Evolutionary conservation across 371 early-diverging fungal species (phyloP).

Genomic region (Lichtheimia corymbifera): DNA sequence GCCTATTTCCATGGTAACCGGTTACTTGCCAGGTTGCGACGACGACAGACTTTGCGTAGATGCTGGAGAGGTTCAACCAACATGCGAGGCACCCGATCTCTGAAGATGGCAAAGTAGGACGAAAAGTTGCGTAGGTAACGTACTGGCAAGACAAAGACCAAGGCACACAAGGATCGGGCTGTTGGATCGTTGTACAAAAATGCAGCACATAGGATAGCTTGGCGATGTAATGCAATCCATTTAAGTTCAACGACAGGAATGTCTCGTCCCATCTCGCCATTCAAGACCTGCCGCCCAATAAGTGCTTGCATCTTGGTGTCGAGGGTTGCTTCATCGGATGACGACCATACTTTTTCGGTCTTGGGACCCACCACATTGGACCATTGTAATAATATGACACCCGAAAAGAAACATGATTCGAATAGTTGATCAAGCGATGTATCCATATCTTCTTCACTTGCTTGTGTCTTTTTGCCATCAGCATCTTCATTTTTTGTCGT

Average conservation of each 20-base stretch:
- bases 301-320: constrained; percentile 34
- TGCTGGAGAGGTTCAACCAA: constrained; percentile 44
- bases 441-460: not conserved
- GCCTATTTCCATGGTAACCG: not conserved
- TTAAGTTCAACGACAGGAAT: constrained; percentile 48
- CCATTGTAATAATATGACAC: constrained; percentile 59
- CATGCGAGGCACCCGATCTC: constrained; percentile 52
- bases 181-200: constrained; percentile 42
- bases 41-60: constrained; percentile 29
- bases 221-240: constrained; percentile 56
- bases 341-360: constrained; percentile 54
- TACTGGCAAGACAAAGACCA: constrained; percentile 57
- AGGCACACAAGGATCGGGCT: constrained; percentile 30
- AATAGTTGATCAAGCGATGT: constrained; percentile 29
- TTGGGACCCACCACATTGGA: constrained; percentile 65
- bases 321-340: constrained; percentile 16
- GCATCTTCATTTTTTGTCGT: not conserved
- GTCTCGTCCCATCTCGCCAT: constrained; percentile 58
- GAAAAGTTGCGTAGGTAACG: constrained; percentile 58
- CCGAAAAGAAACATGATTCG: constrained; percentile 60
- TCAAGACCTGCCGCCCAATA: constrained; percentile 60
- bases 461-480: not conserved
- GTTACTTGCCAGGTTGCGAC: constrained; percentile 22
- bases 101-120: constrained; percentile 50
- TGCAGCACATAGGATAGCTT: constrained; percentile 41